These are phyloP conservation scores for Celoporthe dispersa DNA, from an alignment of 2,329 filamentous ascomycete species.

Conservation along the genomic window DNA sequence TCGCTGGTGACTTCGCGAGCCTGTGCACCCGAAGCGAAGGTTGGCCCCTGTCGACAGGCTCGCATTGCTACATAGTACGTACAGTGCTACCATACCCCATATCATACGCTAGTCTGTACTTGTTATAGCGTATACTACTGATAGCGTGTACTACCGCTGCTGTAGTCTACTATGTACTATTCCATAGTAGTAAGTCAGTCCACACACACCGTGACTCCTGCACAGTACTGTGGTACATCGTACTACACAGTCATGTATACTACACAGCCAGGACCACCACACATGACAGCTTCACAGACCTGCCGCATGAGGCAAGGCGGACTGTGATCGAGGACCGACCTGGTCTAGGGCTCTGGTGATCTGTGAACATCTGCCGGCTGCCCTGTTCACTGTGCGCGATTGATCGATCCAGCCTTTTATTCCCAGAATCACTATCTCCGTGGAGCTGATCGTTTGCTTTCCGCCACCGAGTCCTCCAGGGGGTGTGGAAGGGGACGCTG, in stretches of 20 bases:
- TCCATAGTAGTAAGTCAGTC: not conserved
- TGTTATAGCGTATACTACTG: not conserved
- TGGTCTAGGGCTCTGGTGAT: not conserved
- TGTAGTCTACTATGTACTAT: not conserved
- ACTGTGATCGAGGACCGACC: not conserved
- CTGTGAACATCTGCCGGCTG: not conserved
- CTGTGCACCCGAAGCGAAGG: constrained; percentile 2
- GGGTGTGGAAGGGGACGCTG: no score
- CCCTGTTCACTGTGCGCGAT: not conserved
- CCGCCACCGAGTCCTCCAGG: not conserved
- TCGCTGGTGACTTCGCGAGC: not conserved
- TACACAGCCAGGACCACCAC: not conserved
- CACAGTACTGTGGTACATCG: not conserved
- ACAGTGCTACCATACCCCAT: not conserved
- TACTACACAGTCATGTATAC: not conserved
- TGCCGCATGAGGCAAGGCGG: not conserved
- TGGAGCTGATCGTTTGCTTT: not conserved
- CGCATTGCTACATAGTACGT: not conserved
- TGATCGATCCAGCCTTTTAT: not conserved
- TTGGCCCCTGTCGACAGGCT: not conserved
- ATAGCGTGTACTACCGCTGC: not conserved
- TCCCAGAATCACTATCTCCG: not conserved
- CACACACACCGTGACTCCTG: not conserved
- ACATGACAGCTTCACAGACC: not conserved
- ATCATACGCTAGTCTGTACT: not conserved